Conservation (phyloP, 2,329 filamentous ascomycete genomes). For the Capronia epimyces region DNA sequence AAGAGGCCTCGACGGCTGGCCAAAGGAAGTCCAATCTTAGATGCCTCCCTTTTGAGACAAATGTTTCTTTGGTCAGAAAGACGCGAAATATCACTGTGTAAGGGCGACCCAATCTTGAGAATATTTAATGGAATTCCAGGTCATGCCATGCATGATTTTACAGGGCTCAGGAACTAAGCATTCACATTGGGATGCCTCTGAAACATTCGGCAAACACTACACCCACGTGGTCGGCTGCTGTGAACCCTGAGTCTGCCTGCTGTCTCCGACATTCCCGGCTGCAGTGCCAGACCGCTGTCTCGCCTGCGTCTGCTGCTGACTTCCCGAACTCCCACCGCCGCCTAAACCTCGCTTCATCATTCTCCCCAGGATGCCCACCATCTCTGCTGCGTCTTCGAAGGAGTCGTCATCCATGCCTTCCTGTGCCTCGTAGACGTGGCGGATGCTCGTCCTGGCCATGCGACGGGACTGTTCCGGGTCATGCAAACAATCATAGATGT, state of each 20-base stretch:
- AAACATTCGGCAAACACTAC: no score
- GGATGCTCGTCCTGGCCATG: constrained; percentile 74
- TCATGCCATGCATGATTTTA: no score
- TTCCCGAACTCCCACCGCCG: constrained; percentile 18
- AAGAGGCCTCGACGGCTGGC: no score
- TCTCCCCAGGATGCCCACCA: constrained; percentile 77
- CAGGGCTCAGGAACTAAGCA: no score
- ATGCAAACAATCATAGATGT: constrained; percentile 86
- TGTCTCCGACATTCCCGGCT: not conserved
- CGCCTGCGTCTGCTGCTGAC: not conserved
- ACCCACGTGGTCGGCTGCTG: constrained; percentile 22
- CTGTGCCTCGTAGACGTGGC: constrained; percentile 83
- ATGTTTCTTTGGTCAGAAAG: no score
- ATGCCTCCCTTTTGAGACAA: no score
- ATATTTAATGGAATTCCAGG: no score
- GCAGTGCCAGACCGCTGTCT: not conserved
- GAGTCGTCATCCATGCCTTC: constrained; percentile 94
- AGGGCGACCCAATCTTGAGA: no score
- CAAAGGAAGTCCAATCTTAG: no score
- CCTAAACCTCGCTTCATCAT: constrained; percentile 74
- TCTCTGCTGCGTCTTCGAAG: constrained; percentile 83
- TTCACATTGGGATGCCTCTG: no score
- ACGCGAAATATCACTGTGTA: no score
- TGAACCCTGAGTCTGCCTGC: not conserved
- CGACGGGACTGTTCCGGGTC: constrained; percentile 70